A percentile compares a stretch with the other conserved stretches of the same genome.
Conservation (phyloP, 2,329 filamentous ascomycete species). For the Pseudocercospora eumusae region DNA sequence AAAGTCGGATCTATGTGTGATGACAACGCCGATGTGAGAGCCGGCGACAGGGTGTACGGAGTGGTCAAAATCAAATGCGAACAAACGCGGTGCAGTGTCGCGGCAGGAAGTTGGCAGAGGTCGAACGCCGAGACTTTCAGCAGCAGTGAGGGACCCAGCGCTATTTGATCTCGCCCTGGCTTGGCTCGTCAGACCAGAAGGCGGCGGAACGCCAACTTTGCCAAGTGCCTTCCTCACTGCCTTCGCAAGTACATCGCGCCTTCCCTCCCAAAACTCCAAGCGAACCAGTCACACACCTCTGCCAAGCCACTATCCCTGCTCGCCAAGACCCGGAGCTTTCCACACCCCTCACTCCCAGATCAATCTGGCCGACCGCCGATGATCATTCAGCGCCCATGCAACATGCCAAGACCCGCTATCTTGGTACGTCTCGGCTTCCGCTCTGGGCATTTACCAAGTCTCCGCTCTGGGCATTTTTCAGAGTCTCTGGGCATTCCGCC, state of each 20-base stretch:
- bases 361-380: neutral
- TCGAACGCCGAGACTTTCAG: neutral
- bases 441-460: constrained; percentile 11
- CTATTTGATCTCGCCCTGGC: neutral
- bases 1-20: too few relatives aligned
- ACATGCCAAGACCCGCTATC: constrained; percentile 16
- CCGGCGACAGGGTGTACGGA: neutral
- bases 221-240: neutral
- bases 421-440: constrained; percentile 16
- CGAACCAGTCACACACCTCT: neutral
- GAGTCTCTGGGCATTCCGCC: constrained; percentile 20
- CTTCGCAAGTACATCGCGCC: constrained; percentile 6
- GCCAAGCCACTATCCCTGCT: neutral
- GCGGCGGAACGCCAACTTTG: neutral
- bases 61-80: neutral
- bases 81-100: neutral
- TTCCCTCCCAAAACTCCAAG: neutral
- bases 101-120: neutral
- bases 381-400: neutral
- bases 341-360: neutral
- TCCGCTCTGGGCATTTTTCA: neutral
- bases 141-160: neutral
- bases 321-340: neutral
- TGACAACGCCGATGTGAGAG: too few relatives aligned
- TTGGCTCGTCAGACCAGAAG: neutral